Percentiles rank a stretch among this genome's conserved stretches.
These are phyloP conservation scores for Didymosphaeria variabile DNA, from an alignment of 2,329 filamentous ascomycete genomes.

Conservation along the genomic window DNA sequence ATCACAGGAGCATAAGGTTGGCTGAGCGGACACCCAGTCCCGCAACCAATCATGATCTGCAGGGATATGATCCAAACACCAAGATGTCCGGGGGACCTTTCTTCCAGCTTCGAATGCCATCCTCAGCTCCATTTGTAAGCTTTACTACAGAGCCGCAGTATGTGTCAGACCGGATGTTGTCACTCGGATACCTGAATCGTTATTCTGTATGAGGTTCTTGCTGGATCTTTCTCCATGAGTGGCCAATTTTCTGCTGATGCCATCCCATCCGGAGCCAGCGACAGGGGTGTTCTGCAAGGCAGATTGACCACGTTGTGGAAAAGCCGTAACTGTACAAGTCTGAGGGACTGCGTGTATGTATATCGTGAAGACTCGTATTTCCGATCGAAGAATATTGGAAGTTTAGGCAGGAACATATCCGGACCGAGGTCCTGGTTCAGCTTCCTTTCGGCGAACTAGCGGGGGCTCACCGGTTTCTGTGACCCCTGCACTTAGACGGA, in stretches of 20 bases:
- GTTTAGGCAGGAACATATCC: background rate
- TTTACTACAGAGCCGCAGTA: background rate
- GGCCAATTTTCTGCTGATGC: background rate
- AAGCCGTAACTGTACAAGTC: background rate
- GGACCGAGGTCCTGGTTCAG: background rate
- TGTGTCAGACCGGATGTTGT: background rate
- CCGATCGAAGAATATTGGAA: background rate
- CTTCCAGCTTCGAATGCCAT: background rate
- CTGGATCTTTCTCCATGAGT: background rate
- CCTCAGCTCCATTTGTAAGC: background rate
- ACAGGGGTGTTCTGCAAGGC: background rate
- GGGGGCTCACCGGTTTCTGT: slow-evolving; percentile 18
- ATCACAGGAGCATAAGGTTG: background rate
- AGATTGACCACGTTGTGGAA: background rate
- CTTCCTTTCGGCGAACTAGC: slow-evolving; percentile 4
- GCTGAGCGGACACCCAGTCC: background rate
- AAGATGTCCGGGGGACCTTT: no score
- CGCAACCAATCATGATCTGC: no score
- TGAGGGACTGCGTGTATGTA: background rate
- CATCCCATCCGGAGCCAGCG: background rate
- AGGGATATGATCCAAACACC: no score
- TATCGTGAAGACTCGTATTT: background rate
- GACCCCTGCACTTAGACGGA: background rate
- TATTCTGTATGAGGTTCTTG: background rate
- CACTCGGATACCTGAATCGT: background rate